These are phyloP conservation scores for Zea mays DNA, from an alignment of 176 grass and related monocot species.

Conservation along the genomic window Zm-B73-REFERENCE-NAM-5.0 NC_050096.1:34878501-34879000, in stretches of 20 bases:
- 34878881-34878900: no score
- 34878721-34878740: constrained; percentile 21
- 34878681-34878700: neutral
- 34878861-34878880: no score
- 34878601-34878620: neutral
- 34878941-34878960: neutral
- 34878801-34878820: neutral
- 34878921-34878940: neutral
- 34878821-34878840: neutral
- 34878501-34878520: neutral
- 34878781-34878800: neutral
- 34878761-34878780: neutral
- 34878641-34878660: neutral
- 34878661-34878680: neutral
- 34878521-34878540: neutral
- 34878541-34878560: constrained; percentile 35
- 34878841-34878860: neutral
- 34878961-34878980: neutral
- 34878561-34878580: constrained; percentile 27
- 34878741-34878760: neutral
- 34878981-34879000: no score
- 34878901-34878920: neutral
- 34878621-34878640: neutral
- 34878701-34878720: neutral
- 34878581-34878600: neutral